phyloP scores from a whole-genome alignment of 345 rosid genomes.

The Trapa incisa region DNA sequence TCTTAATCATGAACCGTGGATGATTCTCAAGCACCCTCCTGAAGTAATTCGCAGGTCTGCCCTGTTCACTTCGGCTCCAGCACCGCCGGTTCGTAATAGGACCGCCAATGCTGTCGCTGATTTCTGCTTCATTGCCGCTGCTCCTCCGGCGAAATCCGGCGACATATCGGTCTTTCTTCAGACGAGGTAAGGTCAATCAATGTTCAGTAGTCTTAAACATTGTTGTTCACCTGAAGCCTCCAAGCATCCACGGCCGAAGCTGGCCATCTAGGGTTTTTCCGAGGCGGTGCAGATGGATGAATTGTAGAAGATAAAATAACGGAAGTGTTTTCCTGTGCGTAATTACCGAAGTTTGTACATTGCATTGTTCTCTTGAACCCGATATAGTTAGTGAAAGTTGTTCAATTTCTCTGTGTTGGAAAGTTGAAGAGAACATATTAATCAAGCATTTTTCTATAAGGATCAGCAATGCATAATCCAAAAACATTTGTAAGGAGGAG shows the following conservation, averaged over 20 bases:
- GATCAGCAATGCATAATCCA: too few species aligned
- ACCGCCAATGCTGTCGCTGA: slow-evolving; percentile 11
- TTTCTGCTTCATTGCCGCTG: slow-evolving; percentile 13
- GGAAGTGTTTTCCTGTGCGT: background rate
- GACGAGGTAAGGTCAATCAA: slow-evolving; percentile 18
- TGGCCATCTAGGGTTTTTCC: background rate
- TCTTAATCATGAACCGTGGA: background rate
- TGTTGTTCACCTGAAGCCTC: background rate
- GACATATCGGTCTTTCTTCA: slow-evolving; percentile 24
- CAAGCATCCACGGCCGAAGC: background rate
- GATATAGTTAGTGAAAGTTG: background rate
- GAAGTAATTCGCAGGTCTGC: background rate
- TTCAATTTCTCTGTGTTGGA: too few species aligned
- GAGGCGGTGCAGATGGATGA: background rate
- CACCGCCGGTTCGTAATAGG: background rate
- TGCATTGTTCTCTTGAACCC: background rate
- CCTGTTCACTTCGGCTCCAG: background rate
- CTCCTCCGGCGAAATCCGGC: slow-evolving; percentile 18
- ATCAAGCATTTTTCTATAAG: too few species aligned
- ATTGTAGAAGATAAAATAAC: background rate
- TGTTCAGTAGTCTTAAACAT: background rate
- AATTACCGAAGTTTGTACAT: background rate
- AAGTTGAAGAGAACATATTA: too few species aligned
- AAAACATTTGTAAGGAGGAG: too few species aligned
- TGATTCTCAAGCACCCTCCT: background rate